These are phyloP conservation scores for Pseudisothecium myosuroides DNA, from an alignment of 225 moss, liverwort and hornwort species.

Conservation along the genomic window DNA sequence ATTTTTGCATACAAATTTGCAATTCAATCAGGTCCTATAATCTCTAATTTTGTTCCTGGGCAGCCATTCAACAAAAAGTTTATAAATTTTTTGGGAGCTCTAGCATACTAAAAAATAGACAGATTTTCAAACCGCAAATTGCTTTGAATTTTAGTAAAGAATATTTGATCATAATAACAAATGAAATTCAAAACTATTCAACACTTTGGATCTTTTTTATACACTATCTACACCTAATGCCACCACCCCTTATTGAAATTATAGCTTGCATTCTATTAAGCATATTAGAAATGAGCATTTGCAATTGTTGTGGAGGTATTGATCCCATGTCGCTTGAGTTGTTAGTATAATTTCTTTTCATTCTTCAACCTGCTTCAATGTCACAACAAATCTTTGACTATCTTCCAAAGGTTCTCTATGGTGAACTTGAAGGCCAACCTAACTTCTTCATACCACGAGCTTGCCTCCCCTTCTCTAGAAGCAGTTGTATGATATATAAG, in stretches of 20 bases:
- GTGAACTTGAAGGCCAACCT: accelerated
- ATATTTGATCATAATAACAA: neutral
- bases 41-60: accelerated
- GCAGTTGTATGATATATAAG: neutral
- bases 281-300: neutral
- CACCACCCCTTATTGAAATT: accelerated
- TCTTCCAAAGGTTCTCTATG: neutral
- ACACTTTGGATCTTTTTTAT: neutral
- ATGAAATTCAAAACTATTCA: neutral
- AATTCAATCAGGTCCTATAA: accelerated
- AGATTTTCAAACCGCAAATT: accelerated
- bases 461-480: neutral
- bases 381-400: neutral
- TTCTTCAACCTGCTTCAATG: accelerated
- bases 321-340: neutral
- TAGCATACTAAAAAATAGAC: neutral
- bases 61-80: neutral
- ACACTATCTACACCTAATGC: accelerated
- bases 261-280: neutral
- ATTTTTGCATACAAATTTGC: neutral
- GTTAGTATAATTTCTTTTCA: neutral
- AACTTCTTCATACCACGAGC: neutral
- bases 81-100: accelerated
- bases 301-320: neutral
- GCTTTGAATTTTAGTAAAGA: neutral